Conservation (phyloP, 2,329 filamentous ascomycete species). For the Colletotrichum tanaceti region DNA sequence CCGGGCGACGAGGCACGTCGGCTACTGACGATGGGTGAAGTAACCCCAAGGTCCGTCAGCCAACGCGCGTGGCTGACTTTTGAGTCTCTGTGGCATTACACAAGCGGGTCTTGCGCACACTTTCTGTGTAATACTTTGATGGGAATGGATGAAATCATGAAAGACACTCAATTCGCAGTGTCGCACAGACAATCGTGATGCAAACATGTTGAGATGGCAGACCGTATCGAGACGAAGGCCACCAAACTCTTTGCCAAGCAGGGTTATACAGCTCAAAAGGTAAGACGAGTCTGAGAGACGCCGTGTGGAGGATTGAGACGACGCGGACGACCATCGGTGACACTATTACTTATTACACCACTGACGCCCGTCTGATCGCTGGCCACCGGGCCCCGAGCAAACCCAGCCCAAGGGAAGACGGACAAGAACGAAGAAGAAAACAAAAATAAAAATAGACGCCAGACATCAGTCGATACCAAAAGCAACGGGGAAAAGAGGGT, state of each 20-base stretch:
- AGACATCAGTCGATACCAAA: background rate
- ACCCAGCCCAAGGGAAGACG: too few species aligned
- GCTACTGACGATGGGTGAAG: background rate
- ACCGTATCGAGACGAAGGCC: background rate
- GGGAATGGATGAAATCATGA: background rate
- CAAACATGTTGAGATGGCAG: background rate
- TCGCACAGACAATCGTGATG: constrained; percentile 4
- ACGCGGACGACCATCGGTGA: background rate
- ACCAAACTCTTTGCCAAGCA: too few species aligned
- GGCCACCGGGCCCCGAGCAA: too few species aligned
- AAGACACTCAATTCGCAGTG: background rate
- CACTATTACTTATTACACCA: too few species aligned
- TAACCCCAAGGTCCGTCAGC: background rate
- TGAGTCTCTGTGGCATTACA: background rate
- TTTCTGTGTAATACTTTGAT: background rate
- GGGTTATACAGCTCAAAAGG: too few species aligned
- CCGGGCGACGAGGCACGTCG: background rate
- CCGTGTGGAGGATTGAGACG: background rate
- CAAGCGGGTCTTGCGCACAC: background rate
- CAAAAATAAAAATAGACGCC: background rate
- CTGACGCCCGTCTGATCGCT: too few species aligned
- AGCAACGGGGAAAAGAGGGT: background rate
- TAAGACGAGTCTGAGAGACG: background rate
- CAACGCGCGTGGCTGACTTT: too few species aligned
- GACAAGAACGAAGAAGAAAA: too few species aligned